Evolutionary conservation across 2,329 filamentous ascomycete species (phyloP).

Genomic region (Botrytis porri): DNA sequence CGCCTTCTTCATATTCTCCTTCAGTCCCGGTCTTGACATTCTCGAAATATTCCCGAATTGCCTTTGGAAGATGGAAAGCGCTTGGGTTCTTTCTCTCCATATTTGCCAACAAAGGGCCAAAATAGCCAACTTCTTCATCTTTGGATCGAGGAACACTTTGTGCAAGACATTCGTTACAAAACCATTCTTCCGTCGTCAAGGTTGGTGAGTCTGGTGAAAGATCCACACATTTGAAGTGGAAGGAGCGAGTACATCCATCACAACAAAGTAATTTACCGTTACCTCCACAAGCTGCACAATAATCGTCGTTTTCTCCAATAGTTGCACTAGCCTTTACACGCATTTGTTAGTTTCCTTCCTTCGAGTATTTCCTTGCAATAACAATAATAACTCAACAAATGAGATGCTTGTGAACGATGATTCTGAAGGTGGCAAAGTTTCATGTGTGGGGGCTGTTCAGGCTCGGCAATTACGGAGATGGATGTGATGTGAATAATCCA

Average conservation of each 20-base stretch:
- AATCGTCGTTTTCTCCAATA: conserved; percentile 79
- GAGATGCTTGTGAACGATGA: conserved; percentile 23
- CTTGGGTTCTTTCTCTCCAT: conserved; percentile 68
- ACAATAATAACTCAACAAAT: conserved; percentile 20
- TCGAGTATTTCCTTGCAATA: neutral
- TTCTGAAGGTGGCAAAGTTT: conserved; percentile 28
- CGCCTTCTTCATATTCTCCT: conserved; percentile 75
- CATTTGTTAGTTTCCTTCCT: conserved; percentile 31
- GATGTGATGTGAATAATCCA: conserved; percentile 20
- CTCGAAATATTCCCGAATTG: conserved; percentile 73
- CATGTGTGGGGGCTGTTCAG: conserved; percentile 31
- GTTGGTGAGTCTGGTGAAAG: conserved; percentile 62
- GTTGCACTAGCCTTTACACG: conserved; percentile 43
- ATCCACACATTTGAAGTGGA: conserved; percentile 86
- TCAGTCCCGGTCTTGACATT: conserved; percentile 73
- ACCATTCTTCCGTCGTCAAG: conserved; percentile 72
- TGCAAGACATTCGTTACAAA: conserved; percentile 69
- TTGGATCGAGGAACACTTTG: conserved; percentile 42
- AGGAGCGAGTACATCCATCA: conserved; percentile 85
- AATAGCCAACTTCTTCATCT: conserved; percentile 52
- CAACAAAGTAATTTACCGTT: conserved; percentile 88
- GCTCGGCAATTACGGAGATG: conserved; percentile 35
- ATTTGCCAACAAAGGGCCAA: conserved; percentile 58
- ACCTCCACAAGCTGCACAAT: conserved; percentile 81
- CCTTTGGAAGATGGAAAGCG: conserved; percentile 68